Evolutionary conservation across 148 eudicot species (phyloP), one percentile per base, ranked within the genome.

Genomic region (Limonium bicolor): DNA sequence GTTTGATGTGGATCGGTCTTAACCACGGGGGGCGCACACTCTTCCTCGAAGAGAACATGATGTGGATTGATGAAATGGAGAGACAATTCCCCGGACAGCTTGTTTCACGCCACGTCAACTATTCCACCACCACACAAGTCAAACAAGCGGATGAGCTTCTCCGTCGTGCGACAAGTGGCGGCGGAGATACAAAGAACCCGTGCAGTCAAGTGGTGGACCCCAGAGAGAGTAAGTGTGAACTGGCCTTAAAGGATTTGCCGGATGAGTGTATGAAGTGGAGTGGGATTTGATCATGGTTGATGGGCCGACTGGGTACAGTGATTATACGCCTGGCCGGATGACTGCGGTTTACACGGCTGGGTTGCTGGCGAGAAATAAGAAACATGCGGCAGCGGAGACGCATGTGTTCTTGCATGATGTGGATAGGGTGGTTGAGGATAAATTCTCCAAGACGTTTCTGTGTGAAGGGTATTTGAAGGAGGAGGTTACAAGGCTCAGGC

Each of bases 201-300:
- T 50, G 63, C 60, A n/a, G 50, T 54, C 17, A 56, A 26, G 20
- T 68, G 68, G 24, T 46, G 36, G 22, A 33, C 23, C 50, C 66
- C 0, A 5, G n/a, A 6, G 54, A 41, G 10, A 36, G 58, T 1
- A 36, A 37, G 45, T 73, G 79, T 55, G 52, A 14, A 30, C 31
- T 73, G 24, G 71, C 79, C 2, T 30, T 65, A 5, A 53, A 45
- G 24, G 50, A 45, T 30, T 30, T 73, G 21, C 64, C 74, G 4
- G 31, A 44, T 18, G 63, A 56, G 68, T 73, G 20, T 73, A 64
- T 24, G 66, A 73, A 13, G 54, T 29, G n/a, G 69, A 73, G 46
- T 73, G 79, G 79, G 79, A 73, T 41, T 6, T 73, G 39, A 65
- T 73, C 23, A 73, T 73, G 79, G 32, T 73, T 2, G 79, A 73